phyloP scores from a whole-genome alignment of 192 early-diverging fungal species.

The Podila minutissima region DNA sequence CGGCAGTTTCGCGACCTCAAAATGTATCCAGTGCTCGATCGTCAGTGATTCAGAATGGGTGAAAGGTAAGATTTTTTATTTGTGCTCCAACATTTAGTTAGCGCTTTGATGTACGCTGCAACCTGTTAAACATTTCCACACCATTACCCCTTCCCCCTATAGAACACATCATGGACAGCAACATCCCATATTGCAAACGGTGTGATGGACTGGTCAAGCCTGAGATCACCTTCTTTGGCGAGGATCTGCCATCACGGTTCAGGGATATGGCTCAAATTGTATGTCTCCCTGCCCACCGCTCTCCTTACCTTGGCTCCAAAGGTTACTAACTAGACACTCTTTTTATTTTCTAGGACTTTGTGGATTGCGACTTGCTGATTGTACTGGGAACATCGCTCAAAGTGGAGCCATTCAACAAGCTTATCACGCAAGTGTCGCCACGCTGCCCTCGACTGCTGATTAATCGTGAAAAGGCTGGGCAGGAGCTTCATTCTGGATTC shows the following conservation, averaged over 20 bases:
- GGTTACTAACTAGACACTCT: background rate
- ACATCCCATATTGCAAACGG: slow-evolving; percentile 73
- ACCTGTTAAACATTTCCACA: background rate
- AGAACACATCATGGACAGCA: slow-evolving; percentile 61
- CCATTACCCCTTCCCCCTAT: slow-evolving; percentile 13
- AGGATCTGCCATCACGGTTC: slow-evolving; percentile 85
- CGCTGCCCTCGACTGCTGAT: slow-evolving; percentile 89
- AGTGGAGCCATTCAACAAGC: slow-evolving; percentile 89
- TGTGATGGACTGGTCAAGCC: slow-evolving; percentile 88
- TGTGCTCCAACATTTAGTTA: background rate
- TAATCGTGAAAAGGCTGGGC: slow-evolving; percentile 86
- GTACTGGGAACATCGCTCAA: slow-evolving; percentile 94
- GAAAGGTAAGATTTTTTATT: slow-evolving; percentile 23
- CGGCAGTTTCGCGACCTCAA: slow-evolving; percentile 88
- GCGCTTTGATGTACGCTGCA: background rate
- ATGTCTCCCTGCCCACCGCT: slow-evolving; percentile 6
- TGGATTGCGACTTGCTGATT: slow-evolving; percentile 82
- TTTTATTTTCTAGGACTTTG: slow-evolving; percentile 67
- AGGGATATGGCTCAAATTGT: slow-evolving; percentile 56
- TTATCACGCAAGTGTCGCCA: slow-evolving; percentile 71
- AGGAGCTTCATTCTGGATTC: slow-evolving; percentile 70
- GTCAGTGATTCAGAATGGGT: slow-evolving; percentile 53
- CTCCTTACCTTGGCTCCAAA: background rate
- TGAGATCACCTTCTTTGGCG: slow-evolving; percentile 97
- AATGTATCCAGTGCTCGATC: slow-evolving; percentile 74